phyloP scores from a whole-genome alignment of 208 protist species.

The Tritrichomonas foetus region DNA sequence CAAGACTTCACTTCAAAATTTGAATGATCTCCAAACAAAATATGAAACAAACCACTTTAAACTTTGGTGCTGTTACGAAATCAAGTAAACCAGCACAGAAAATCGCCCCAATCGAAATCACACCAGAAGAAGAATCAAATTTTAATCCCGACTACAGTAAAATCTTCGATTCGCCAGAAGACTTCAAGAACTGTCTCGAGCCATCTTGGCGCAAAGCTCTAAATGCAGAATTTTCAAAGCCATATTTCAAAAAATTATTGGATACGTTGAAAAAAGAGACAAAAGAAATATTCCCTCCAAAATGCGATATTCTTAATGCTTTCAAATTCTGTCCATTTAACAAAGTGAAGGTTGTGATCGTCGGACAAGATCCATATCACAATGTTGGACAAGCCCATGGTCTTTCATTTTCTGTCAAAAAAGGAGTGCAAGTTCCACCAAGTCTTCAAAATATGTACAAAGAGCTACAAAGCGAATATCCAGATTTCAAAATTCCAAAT shows the following conservation, averaged over 20 bases:
- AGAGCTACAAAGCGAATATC: slow-evolving; percentile 74
- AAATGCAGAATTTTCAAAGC: slow-evolving; percentile 8
- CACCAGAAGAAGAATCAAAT: too few species aligned
- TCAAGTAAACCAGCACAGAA: not conserved
- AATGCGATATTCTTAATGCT: not conserved
- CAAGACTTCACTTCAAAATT: too few species aligned
- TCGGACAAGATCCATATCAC: slow-evolving; percentile 91
- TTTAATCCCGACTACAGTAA: not conserved
- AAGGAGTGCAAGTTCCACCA: slow-evolving; percentile 65
- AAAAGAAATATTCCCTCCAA: slow-evolving; percentile 7
- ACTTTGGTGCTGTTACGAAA: not conserved
- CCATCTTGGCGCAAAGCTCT: not conserved
- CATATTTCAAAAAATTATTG: not conserved
- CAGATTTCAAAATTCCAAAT: slow-evolving; percentile 69
- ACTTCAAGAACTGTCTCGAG: slow-evolving; percentile 7
- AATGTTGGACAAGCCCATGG: slow-evolving; percentile 81
- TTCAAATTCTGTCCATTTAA: slow-evolving; percentile 36
- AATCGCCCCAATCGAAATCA: not conserved
- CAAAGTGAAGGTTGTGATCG: slow-evolving; percentile 78
- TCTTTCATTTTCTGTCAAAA: slow-evolving; percentile 82
- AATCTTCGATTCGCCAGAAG: not conserved
- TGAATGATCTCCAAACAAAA: too few species aligned
- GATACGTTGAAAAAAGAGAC: not conserved
- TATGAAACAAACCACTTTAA: slow-evolving; percentile 23
- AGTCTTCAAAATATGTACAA: slow-evolving; percentile 86